phyloP scores from a whole-genome alignment of 345 rosid genomes.

The Abelmoschus esculentus region DNA sequence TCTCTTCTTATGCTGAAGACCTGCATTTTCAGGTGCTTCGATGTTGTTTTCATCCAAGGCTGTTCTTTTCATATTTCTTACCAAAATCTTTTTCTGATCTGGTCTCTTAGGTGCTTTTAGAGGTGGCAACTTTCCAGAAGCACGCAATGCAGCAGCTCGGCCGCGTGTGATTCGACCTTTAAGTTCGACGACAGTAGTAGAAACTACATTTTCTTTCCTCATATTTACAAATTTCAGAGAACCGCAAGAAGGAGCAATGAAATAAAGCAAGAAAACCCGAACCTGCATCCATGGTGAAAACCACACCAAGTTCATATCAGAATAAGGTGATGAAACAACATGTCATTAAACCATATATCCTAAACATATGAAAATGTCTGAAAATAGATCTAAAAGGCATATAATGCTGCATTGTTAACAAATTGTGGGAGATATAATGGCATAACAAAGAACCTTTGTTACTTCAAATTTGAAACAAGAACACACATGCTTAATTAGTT shows the following conservation, averaged over 20 bases:
- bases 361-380: not conserved
- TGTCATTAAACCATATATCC: not conserved
- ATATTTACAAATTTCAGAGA: constrained; percentile 35
- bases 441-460: not conserved
- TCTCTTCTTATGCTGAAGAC: constrained; percentile 44
- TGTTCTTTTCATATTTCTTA: constrained; percentile 38
- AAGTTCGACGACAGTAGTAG: constrained; percentile 24
- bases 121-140: constrained; percentile 28
- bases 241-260: constrained; percentile 23
- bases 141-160: constrained; percentile 47
- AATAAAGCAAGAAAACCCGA: constrained; percentile 1
- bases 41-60: constrained; percentile 43
- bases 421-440: not conserved
- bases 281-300: constrained; percentile 21
- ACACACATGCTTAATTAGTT: not conserved
- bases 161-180: constrained; percentile 64
- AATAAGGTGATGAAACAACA: not conserved
- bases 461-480: not conserved
- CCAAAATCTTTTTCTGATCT: constrained; percentile 25
- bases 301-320: not conserved
- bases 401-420: too few relatives aligned
- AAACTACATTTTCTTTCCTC: constrained; percentile 40
- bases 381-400: not conserved
- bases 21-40: constrained; percentile 21
- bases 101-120: constrained; percentile 28